Base-by-base conservation (phyloP, 2,329 filamentous ascomycete genomes). In the Emmonsiellopsis sp. region DNA sequence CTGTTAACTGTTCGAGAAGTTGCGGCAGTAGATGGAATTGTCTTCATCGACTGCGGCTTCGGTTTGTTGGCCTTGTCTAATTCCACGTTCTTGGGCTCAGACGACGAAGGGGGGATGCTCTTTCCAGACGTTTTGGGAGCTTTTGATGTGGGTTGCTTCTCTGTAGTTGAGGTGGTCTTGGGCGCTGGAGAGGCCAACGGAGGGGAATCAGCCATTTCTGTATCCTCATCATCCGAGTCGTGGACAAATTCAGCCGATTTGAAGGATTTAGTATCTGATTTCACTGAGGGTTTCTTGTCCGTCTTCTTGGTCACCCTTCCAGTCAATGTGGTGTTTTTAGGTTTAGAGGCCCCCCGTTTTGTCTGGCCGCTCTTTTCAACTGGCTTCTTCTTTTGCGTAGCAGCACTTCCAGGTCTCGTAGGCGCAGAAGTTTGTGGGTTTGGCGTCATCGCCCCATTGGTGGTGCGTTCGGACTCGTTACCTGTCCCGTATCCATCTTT, bases 181-280 rank as follows among this genome's bases (percentile, higher is more conserved):
- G 62, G 54, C 46, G 61, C 63, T 15, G 50, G 38, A 6, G 59
- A 51, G 13, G 52, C 51, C 20, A 54, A 15, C 31, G 56, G 51
- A 10, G 59, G 50, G 26, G 58, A 62, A 57, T 73, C 69, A 10
- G 62, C 59, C 55, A 72, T 67, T 38, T 74, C 75, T 46, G 73
- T 72, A 43, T 70, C 69, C 45, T 77, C 73, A 46, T 76, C 73
- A 45, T 77, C 74, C 1, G 78, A 80, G 59, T 78, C 76, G 52
- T 77, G 70, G 20, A 80, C 75, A 51, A 74, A 73, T 62, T 80
- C 78, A 1, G 74, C 73, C 7, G 77, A 80, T 62, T 80, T 80
- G 66, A 26, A 26, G 20, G 76, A 72, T 59, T 77, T 74, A 47
- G 63, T 64, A 47, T 73, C 72, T 31, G 63, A 57, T 55, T 72